These are phyloP conservation scores for Hirschioporus abietinus DNA, from an alignment of 768 basidiomycete species.

Conservation along the genomic window DNA sequence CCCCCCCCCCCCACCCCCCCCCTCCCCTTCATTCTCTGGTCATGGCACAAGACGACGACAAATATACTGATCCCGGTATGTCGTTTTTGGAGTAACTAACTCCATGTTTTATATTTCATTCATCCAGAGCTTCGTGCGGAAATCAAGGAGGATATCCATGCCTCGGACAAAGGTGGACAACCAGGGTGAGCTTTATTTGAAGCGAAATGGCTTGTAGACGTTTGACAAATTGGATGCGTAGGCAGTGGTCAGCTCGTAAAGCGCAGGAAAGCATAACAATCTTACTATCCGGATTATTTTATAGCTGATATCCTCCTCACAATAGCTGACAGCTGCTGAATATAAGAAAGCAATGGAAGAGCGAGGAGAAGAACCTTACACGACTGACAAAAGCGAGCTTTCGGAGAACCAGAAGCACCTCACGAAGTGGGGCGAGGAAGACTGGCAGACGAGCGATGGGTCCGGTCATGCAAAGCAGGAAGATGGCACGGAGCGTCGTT, in stretches of 20 bases:
- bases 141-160: background rate
- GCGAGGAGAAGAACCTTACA: background rate
- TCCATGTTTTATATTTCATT: background rate
- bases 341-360: background rate
- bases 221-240: background rate
- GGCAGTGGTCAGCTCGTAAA: background rate
- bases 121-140: background rate
- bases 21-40: no score
- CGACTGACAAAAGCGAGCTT: background rate
- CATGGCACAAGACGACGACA: background rate
- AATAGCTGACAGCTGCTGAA: background rate
- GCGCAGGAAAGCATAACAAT: background rate
- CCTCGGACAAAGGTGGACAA: background rate
- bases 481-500: background rate
- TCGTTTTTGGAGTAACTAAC: background rate
- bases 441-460: background rate
- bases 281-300: background rate
- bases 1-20: no score
- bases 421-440: background rate
- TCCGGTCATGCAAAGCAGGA: background rate
- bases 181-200: background rate
- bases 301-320: background rate
- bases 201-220: background rate
- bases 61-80: background rate
- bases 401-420: background rate